Evolutionary conservation across 331 rosid species (phyloP).

Genomic region (Spiraea crenata): DNA sequence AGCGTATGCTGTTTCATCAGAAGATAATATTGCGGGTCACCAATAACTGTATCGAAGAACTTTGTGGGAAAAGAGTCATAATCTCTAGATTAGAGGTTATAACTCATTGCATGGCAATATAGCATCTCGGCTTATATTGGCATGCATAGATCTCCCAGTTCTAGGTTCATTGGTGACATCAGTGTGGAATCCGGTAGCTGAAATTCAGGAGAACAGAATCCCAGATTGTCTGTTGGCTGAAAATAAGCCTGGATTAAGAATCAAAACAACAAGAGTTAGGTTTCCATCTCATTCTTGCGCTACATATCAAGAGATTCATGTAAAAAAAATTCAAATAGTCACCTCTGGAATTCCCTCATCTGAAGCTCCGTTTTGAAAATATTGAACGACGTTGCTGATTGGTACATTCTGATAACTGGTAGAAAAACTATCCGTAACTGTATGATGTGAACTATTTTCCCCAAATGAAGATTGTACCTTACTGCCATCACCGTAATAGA

Average conservation of each 20-base stretch:
- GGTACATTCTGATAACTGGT: neutral
- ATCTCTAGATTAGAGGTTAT: neutral
- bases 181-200: neutral
- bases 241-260: neutral
- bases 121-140: neutral
- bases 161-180: neutral
- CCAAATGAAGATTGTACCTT: neutral
- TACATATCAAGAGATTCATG: neutral
- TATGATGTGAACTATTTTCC: neutral
- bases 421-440: neutral
- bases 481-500: neutral
- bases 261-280: neutral
- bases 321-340: neutral
- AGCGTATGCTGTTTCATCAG: no score
- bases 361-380: neutral
- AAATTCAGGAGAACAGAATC: neutral
- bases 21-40: neutral
- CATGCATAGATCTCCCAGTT: constrained; percentile 1
- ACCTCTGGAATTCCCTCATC: constrained; percentile 8
- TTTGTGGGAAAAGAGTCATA: neutral
- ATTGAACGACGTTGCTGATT: neutral
- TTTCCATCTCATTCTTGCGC: neutral
- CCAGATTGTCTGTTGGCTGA: neutral
- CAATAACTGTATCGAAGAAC: neutral
- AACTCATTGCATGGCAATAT: neutral